Evolutionary conservation across 805 yeast species (phyloP).

Genomic region (Candida schatavii): DNA sequence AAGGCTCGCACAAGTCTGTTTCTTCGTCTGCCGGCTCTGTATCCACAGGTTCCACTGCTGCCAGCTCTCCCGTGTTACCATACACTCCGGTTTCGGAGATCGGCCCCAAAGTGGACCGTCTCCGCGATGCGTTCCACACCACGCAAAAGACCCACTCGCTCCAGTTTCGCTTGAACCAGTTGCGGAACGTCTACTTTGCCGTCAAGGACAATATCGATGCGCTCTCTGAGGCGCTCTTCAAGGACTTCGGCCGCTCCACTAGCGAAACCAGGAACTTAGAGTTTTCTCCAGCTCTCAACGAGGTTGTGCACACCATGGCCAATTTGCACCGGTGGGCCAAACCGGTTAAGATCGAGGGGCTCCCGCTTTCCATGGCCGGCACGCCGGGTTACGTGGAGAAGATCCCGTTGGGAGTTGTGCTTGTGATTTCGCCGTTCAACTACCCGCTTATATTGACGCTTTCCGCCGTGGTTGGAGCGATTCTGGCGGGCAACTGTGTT

Average conservation of each 20-base stretch:
- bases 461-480: slow-evolving; percentile 70
- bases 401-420: slow-evolving; percentile 59
- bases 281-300: slow-evolving; percentile 47
- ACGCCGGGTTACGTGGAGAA: slow-evolving; percentile 32
- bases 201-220: slow-evolving; percentile 55
- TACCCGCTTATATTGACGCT: slow-evolving; percentile 68
- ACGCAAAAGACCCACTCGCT: slow-evolving; percentile 49
- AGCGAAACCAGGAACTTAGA: slow-evolving; percentile 66
- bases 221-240: slow-evolving; percentile 53
- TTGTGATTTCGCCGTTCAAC: slow-evolving; percentile 78
- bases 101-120: slow-evolving; percentile 40
- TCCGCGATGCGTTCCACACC: slow-evolving; percentile 42
- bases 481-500: slow-evolving; percentile 83
- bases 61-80: slow-evolving; percentile 13
- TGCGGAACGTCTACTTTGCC: slow-evolving; percentile 65
- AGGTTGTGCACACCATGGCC: slow-evolving; percentile 56
- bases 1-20: neutral
- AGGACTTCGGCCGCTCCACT: slow-evolving; percentile 66
- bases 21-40: neutral
- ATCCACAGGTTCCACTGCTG: neutral
- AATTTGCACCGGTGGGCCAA: slow-evolving; percentile 60
- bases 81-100: slow-evolving; percentile 51
- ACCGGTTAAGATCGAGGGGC: slow-evolving; percentile 40
- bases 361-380: slow-evolving; percentile 34
- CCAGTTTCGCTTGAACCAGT: slow-evolving; percentile 56